phyloP scores from a whole-genome alignment of 202 grass and related monocot genomes.

The Panicum virgatum region DNA sequence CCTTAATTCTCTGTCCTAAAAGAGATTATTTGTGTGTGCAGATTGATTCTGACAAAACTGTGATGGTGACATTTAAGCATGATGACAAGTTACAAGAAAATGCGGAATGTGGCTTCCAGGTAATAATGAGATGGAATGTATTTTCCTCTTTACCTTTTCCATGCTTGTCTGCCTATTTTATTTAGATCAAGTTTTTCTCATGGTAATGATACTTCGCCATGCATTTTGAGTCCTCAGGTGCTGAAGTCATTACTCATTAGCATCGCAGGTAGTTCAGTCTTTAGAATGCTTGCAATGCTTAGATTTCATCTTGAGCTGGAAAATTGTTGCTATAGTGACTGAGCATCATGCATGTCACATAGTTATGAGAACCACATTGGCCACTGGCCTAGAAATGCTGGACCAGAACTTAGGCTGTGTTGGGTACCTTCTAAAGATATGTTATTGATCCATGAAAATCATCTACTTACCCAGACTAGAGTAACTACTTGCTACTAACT shows the following conservation, averaged over 20 bases:
- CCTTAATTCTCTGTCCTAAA: constrained; percentile 6
- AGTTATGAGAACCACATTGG: neutral
- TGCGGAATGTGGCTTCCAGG: constrained; percentile 87
- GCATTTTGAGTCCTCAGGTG: neutral
- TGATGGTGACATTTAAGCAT: constrained; percentile 94
- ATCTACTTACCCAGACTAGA: neutral
- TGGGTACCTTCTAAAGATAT: neutral
- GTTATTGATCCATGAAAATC: neutral
- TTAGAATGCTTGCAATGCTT: neutral
- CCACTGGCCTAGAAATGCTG: neutral
- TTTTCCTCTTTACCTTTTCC: neutral
- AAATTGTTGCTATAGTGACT: neutral
- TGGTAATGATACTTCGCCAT: neutral
- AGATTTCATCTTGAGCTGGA: neutral
- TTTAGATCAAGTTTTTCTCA: neutral
- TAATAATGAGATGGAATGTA: constrained; percentile 29
- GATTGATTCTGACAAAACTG: constrained; percentile 88
- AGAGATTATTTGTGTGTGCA: constrained; percentile 37
- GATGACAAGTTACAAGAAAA: constrained; percentile 93
- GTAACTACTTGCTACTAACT: neutral
- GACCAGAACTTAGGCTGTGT: neutral
- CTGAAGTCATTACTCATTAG: neutral
- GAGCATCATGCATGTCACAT: neutral
- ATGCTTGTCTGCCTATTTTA: neutral
- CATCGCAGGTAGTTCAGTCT: neutral